phyloP scores from a whole-genome alignment of 768 basidiomycete genomes.

The Chalciporus piperatus region DNA sequence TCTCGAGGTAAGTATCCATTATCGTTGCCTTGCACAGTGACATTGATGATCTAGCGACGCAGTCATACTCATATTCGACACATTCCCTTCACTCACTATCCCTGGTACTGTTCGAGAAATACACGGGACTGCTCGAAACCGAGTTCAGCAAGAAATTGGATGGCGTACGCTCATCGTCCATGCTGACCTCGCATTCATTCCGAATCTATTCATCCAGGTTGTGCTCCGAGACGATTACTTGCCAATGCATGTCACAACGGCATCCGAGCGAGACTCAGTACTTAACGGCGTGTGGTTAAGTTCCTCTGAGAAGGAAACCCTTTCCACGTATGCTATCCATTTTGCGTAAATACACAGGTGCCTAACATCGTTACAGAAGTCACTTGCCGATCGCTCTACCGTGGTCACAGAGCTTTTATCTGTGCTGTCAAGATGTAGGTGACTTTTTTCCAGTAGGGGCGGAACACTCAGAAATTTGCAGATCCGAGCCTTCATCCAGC shows the following conservation, averaged over 20 bases:
- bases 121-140: slow-evolving; percentile 73
- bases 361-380: slow-evolving; percentile 40
- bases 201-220: slow-evolving; percentile 47
- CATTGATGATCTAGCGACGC: slow-evolving; percentile 4
- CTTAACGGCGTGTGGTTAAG: slow-evolving; percentile 83
- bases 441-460: not conserved
- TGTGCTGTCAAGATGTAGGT: slow-evolving; percentile 85
- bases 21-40: not conserved
- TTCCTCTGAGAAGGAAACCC: slow-evolving; percentile 57
- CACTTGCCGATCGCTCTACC: slow-evolving; percentile 72
- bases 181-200: not conserved
- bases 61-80: slow-evolving; percentile 89
- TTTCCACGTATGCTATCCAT: slow-evolving; percentile 43
- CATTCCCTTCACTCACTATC: slow-evolving; percentile 80
- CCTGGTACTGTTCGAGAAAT: slow-evolving; percentile 87
- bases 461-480: slow-evolving; percentile 30
- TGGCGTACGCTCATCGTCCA: slow-evolving; percentile 46
- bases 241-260: slow-evolving; percentile 71
- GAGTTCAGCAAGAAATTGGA: slow-evolving; percentile 84
- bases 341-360: not conserved
- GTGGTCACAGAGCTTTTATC: slow-evolving; percentile 93
- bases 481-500: slow-evolving; percentile 87
- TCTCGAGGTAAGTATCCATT: slow-evolving; percentile 61
- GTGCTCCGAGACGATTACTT: slow-evolving; percentile 84
- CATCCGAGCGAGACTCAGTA: slow-evolving; percentile 65